Percentiles rank a stretch among this genome's conserved stretches.
phyloP scores from a whole-genome alignment of 2,329 filamentous ascomycete genomes.

The Fusarium sterilihyphosum region DNA sequence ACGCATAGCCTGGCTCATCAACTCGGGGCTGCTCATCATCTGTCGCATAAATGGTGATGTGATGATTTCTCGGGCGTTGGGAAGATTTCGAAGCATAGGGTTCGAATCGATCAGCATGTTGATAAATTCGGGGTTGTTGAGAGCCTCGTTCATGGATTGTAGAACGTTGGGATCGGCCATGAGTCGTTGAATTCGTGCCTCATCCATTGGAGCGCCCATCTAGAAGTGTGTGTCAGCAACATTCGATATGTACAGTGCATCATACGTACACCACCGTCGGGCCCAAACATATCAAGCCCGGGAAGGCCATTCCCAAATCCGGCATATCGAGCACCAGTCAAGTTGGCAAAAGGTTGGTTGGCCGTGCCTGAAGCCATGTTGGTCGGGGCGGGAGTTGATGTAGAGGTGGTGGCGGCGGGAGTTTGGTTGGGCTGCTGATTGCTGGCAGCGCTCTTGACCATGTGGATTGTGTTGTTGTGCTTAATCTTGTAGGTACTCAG shows the following conservation, averaged over 20 bases:
- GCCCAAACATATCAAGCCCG: conserved; percentile 87
- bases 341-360: conserved; percentile 87
- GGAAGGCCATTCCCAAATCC: conserved; percentile 86
- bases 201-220: conserved; percentile 89
- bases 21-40: conserved; percentile 92
- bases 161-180: conserved; percentile 89
- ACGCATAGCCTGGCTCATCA: conserved; percentile 82
- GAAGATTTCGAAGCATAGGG: conserved; percentile 79
- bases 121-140: conserved; percentile 93
- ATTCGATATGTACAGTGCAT: neutral
- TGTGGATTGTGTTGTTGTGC: conserved; percentile 91
- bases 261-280: conserved; percentile 86
- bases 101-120: conserved; percentile 95
- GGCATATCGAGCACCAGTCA: conserved; percentile 94
- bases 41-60: conserved; percentile 87
- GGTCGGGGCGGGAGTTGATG: conserved; percentile 63
- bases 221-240: conserved; percentile 49
- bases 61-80: conserved; percentile 83
- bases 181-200: conserved; percentile 85
- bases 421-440: conserved; percentile 62
- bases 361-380: conserved; percentile 86
- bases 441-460: conserved; percentile 96
- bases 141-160: conserved; percentile 90
- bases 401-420: conserved; percentile 50
- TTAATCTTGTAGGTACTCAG: conserved; percentile 93